A percentile compares a stretch with the other conserved stretches of the same genome.
Conservation (phyloP, 306 rosid species). For the Casuarina cunninghamiana region DNA sequence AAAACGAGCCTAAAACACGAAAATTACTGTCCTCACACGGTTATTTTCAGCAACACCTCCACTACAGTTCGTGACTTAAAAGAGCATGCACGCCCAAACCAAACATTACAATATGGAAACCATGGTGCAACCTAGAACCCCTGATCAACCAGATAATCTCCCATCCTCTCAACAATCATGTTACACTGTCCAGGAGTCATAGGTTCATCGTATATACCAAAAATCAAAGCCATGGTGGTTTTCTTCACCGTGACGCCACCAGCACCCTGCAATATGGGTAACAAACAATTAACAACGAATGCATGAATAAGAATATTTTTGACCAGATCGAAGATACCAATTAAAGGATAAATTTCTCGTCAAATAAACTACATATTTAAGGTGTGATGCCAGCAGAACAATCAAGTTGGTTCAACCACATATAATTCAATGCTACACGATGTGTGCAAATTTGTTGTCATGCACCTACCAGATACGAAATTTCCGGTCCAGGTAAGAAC, state of each 20-base stretch:
- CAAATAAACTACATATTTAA: neutral
- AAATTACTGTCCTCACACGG: constrained; percentile 9
- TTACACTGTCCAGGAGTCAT: constrained; percentile 53
- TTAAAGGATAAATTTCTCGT: neutral
- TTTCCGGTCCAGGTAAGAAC: neutral
- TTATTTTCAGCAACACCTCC: constrained; percentile 23
- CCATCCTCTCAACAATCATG: constrained; percentile 60
- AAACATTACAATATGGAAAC: constrained; percentile 9
- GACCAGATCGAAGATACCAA: neutral
- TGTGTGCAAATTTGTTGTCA: neutral
- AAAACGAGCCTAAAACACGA: constrained; percentile 14
- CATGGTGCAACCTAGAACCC: constrained; percentile 32
- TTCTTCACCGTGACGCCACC: constrained; percentile 59
- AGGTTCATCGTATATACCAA: constrained; percentile 54
- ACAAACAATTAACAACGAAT: neutral
- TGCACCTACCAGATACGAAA: neutral
- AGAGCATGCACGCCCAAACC: constrained; percentile 30
- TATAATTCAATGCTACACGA: neutral
- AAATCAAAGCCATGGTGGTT: constrained; percentile 40
- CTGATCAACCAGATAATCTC: constrained; percentile 52
- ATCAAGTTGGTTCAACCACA: neutral
- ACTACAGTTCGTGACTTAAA: constrained; percentile 20
- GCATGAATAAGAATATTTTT: too few relatives aligned
- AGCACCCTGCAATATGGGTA: constrained; percentile 35
- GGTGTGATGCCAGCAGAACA: neutral